Evolutionary conservation across 495 filamentous ascomycete species (phyloP).

Genomic region (Apiosordaria backusii): DNA sequence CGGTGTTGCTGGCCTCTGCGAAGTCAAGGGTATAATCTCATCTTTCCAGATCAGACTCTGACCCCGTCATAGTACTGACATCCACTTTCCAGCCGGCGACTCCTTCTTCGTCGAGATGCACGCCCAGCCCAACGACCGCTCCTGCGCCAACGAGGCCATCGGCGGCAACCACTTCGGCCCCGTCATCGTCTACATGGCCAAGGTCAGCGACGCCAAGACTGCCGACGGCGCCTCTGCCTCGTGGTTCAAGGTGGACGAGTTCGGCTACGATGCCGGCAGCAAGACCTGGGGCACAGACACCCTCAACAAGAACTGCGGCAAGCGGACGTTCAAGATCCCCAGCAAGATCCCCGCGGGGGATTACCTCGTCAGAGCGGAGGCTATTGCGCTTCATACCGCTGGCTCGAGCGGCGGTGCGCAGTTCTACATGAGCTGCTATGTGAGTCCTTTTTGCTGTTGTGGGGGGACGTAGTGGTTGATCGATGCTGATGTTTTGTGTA

Average conservation of each 20-base stretch:
- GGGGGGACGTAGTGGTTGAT: no score
- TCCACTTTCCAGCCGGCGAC: constrained; percentile 31
- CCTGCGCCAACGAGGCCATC: constrained; percentile 16
- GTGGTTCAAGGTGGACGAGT: constrained; percentile 35
- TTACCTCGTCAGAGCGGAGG: constrained; percentile 51
- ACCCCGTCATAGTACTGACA: constrained; percentile 42
- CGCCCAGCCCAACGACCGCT: constrained; percentile 16
- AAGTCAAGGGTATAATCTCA: constrained; percentile 27
- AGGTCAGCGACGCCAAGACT: constrained; percentile 47
- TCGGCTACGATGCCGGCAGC: constrained; percentile 39
- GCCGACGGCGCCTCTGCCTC: constrained; percentile 38
- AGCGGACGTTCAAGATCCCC: constrained; percentile 50
- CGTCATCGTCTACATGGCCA: constrained; percentile 52
- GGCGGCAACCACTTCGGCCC: constrained; percentile 43
- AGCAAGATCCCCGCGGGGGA: constrained; percentile 46
- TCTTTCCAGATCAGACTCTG: constrained; percentile 33
- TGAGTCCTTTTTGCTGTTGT: constrained; percentile 11
- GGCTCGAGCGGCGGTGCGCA: constrained; percentile 36
- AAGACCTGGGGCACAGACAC: constrained; percentile 30
- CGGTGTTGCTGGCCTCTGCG: constrained; percentile 31
- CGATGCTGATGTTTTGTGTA: constrained; percentile 13
- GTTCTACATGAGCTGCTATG: constrained; percentile 47
- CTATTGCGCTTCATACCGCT: constrained; percentile 49
- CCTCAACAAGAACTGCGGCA: constrained; percentile 46
- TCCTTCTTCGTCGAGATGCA: constrained; percentile 32